Evolutionary conservation across 1,284 basidiomycete species (phyloP), one percentile per base, ranked within the genome.

Genomic region (Pseudozyma tsukubaensis): DNA sequence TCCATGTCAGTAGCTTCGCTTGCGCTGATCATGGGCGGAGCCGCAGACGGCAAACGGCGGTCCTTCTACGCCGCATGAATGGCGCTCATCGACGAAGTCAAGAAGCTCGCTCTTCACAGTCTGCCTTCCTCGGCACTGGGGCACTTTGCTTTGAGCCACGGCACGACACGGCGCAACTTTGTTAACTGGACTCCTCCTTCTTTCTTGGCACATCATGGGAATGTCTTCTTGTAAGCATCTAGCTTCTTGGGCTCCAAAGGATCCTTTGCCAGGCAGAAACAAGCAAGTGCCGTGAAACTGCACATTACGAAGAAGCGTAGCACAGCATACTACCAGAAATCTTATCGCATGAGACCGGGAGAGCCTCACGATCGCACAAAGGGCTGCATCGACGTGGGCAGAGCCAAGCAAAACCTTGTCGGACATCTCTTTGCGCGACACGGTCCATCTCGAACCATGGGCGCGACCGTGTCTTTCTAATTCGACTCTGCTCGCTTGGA

Each of bases 401-500:
- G 19, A 43, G 24, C 24, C 3, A 29, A 29, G 24, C 24, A 29
- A 29, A 29, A 6, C 24, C 24, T 29, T 6, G 24, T 29, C 24
- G 24, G 24, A 29, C 24, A 29, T 29, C 45, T 48, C 12, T 48
- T 48, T 48, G 45, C 29, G 45, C 45, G 45, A 34, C 45, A 48
- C 45, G 24, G 29, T 21, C n/a, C 45, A 8, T 32, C 16, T 16
- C 3, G 4, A 48, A 21, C 45, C 7, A 9, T 14, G 16, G 29
- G 45, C 14, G 29, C 29, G 29, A 48, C 45, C 45, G 18, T 48
- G 45, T 34, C 16, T 37, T 36, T 50, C 49, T 16, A 8, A 34
- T 53, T 18, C 24, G 19, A 40, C 21, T 21, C 16, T 18, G 13
- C 51, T 53, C 51, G 51, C 51, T 53, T 42, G n/a, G 10, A 16